A percentile compares a stretch with the other conserved stretches of the same genome.
Evolutionary conservation across 345 rosid species (phyloP).

Genomic region (Xanthoceras sorbifolium): DNA sequence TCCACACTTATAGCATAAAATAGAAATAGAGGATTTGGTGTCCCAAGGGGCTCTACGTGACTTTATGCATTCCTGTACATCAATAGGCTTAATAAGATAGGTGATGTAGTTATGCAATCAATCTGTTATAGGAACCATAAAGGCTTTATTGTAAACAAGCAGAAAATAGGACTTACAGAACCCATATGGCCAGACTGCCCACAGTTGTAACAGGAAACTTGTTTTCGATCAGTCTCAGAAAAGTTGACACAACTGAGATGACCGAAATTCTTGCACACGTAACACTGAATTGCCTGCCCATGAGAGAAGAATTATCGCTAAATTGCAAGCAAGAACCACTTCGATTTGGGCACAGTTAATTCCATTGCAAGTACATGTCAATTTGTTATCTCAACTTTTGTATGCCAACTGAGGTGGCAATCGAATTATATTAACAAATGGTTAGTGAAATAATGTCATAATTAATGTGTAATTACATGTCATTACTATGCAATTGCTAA

Average conservation of each 20-base stretch:
- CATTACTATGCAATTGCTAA: not conserved
- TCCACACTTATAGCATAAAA: conserved; percentile 25
- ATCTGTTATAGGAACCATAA: not conserved
- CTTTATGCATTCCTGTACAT: conserved; percentile 21
- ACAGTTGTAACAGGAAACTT: conserved; percentile 37
- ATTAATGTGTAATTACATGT: no score
- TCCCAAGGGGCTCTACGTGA: not conserved
- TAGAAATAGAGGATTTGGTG: not conserved
- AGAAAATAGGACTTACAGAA: conserved; percentile 29
- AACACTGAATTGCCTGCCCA: conserved; percentile 37
- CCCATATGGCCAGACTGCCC: conserved; percentile 36
- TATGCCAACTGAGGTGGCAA: not conserved
- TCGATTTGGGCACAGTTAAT: not conserved
- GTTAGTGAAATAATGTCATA: not conserved
- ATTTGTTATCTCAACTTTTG: not conserved
- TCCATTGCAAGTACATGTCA: not conserved
- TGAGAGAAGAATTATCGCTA: not conserved
- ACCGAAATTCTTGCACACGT: conserved; percentile 38
- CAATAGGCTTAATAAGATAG: conserved; percentile 12
- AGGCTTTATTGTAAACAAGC: not conserved
- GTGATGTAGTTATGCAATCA: not conserved
- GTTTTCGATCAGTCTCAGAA: not conserved
- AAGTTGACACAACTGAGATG: conserved; percentile 35
- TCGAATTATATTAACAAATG: not conserved
- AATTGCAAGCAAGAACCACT: not conserved